phyloP scores from a whole-genome alignment of 805 yeast genomes.

The Isabelozyma heimii region DNA sequence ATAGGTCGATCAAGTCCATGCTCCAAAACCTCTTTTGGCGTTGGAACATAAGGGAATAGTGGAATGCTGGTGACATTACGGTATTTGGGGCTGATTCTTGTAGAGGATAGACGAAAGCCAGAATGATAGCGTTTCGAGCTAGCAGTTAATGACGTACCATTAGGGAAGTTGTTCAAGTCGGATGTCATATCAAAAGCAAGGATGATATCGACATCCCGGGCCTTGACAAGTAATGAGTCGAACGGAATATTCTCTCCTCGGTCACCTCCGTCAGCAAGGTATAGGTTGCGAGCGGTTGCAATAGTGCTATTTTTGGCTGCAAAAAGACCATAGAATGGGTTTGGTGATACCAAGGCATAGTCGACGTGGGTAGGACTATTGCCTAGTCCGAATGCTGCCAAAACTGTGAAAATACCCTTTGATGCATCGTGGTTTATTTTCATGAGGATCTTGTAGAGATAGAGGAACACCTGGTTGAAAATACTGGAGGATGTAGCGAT shows the following conservation, averaged over 20 bases:
- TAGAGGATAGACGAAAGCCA: neutral
- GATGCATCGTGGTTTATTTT: slow-evolving; percentile 30
- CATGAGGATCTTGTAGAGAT: slow-evolving; percentile 40
- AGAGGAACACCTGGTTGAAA: slow-evolving; percentile 53
- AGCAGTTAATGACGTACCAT: slow-evolving; percentile 50
- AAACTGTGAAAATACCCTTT: slow-evolving; percentile 32
- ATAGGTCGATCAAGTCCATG: slow-evolving; percentile 23
- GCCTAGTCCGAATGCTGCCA: slow-evolving; percentile 45
- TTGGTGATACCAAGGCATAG: slow-evolving; percentile 59
- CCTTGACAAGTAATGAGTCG: slow-evolving; percentile 37
- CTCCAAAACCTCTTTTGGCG: slow-evolving; percentile 17
- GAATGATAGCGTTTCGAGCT: slow-evolving; percentile 33
- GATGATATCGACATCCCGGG: slow-evolving; percentile 36
- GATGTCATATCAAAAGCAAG: slow-evolving; percentile 47
- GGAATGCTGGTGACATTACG: neutral
- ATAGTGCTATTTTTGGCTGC: slow-evolving; percentile 1
- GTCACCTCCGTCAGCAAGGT: slow-evolving; percentile 48
- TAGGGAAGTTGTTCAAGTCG: slow-evolving; percentile 54
- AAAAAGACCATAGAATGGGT: slow-evolving; percentile 44
- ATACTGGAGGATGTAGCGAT: slow-evolving; percentile 65
- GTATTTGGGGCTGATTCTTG: neutral
- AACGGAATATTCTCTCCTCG: slow-evolving; percentile 50
- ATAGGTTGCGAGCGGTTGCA: slow-evolving; percentile 11
- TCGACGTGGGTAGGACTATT: slow-evolving; percentile 40
- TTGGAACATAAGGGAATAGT: slow-evolving; percentile 37